phyloP scores from a whole-genome alignment of 1,284 basidiomycete species.

The Fistulina hepatica region DNA sequence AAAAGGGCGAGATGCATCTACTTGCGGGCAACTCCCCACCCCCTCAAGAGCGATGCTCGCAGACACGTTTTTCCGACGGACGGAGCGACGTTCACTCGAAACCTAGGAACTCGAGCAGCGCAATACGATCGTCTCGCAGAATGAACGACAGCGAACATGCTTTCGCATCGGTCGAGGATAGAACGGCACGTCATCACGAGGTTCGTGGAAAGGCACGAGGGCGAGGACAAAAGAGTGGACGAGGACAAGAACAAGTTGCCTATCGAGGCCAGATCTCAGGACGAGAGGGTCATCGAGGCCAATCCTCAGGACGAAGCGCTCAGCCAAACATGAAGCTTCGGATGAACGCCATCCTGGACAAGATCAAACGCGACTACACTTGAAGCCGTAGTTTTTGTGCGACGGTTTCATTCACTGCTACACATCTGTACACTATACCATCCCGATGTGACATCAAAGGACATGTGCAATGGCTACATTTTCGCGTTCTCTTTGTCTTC shows the following conservation, averaged over 20 bases:
- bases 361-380: constrained; percentile 51
- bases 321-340: constrained; percentile 73
- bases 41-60: too few species aligned
- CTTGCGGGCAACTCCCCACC: too few species aligned
- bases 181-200: too few species aligned
- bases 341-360: constrained; percentile 69
- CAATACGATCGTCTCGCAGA: neutral
- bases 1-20: constrained; percentile 2
- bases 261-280: neutral
- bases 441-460: constrained; percentile 8
- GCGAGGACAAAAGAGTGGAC: neutral
- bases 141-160: too few species aligned
- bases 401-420: constrained; percentile 5
- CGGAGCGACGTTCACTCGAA: too few species aligned
- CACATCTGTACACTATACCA: constrained; percentile 17
- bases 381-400: constrained; percentile 15
- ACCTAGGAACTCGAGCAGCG: too few species aligned
- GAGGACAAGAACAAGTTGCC: neutral
- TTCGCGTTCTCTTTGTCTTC: constrained; percentile 51
- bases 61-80: too few species aligned
- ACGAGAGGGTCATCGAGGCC: constrained; percentile 2
- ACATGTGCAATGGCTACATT: constrained; percentile 17
- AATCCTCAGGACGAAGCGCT: constrained; percentile 26
- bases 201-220: too few species aligned
- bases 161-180: too few species aligned